Evolutionary conservation across 164 flowering plant species (phyloP).

Genomic region (Warburgia ugandensis): DNA sequence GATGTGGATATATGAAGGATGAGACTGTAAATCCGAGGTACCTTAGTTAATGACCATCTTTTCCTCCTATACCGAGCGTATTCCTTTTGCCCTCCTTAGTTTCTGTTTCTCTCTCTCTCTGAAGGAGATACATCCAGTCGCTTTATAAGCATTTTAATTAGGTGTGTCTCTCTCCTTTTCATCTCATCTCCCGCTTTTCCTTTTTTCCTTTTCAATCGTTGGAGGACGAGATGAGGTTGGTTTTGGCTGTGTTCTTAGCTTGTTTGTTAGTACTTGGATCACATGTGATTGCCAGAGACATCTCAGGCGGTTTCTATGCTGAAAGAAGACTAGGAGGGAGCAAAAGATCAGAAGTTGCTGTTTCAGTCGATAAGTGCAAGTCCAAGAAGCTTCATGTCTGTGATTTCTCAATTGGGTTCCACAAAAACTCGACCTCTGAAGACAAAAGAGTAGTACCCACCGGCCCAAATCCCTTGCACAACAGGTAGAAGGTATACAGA

Average conservation of each 20-base stretch:
- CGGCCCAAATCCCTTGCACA: constrained; percentile 32
- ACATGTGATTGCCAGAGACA: constrained; percentile 11
- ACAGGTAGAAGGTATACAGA: constrained; percentile 11
- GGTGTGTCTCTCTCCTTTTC: constrained; percentile 13
- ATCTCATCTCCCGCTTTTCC: neutral
- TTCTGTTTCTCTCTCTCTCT: constrained; percentile 3
- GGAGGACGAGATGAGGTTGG: constrained; percentile 10
- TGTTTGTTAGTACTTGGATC: constrained; percentile 10
- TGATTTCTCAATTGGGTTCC: neutral
- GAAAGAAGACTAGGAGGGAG: neutral
- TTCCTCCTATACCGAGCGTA: neutral
- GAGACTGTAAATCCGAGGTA: constrained; percentile 16
- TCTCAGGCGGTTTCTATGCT: neutral
- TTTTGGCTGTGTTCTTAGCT: constrained; percentile 4
- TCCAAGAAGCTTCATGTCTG: constrained; percentile 7
- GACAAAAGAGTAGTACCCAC: constrained; percentile 25
- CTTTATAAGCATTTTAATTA: constrained; percentile 4
- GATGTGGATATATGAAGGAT: constrained; percentile 25
- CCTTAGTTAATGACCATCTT: constrained; percentile 8
- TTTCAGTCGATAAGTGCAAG: constrained; percentile 7
- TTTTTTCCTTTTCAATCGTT: neutral
- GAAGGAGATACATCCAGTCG: neutral
- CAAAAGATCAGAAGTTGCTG: neutral
- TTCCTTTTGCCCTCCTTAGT: neutral
- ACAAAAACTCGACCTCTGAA: constrained; percentile 11